phyloP scores from a whole-genome alignment of 768 basidiomycete species.

The Leccinellum rugosiceps region DNA sequence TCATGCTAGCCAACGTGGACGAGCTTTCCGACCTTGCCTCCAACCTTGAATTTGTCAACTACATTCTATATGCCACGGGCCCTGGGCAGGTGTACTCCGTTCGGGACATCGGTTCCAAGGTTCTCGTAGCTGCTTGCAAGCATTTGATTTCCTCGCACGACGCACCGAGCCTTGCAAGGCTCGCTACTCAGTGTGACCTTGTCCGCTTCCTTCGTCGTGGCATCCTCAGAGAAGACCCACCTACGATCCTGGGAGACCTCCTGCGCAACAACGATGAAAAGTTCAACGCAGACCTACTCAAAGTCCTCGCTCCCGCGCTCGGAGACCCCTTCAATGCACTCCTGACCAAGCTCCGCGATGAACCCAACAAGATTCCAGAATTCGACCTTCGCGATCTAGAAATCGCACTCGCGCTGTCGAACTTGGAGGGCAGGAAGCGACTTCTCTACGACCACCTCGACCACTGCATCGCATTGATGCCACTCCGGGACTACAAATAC shows the following conservation, averaged over 20 bases:
- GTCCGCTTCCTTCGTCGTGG: constrained; percentile 1
- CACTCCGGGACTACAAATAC: background rate
- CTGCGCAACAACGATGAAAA: background rate
- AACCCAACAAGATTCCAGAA: constrained; percentile 2
- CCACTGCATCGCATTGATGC: background rate
- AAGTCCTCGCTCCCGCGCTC: constrained; percentile 1
- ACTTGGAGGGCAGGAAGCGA: background rate
- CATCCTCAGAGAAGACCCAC: background rate
- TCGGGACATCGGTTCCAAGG: background rate
- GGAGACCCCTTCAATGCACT: constrained; percentile 4
- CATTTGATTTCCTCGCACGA: background rate
- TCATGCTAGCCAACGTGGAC: background rate
- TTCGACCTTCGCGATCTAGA: constrained; percentile 2
- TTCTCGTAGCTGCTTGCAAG: background rate
- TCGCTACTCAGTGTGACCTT: background rate
- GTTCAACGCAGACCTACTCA: background rate
- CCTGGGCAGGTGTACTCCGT: constrained; percentile 1
- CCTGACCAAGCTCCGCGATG: background rate
- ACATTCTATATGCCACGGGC: constrained; percentile 1
- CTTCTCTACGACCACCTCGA: constrained; percentile 4
- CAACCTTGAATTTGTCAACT: constrained; percentile 2
- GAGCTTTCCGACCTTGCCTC: background rate
- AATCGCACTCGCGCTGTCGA: constrained; percentile 3
- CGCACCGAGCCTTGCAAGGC: background rate
- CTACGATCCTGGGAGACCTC: constrained; percentile 3